Evolutionary conservation across 2,329 filamentous ascomycete species (phyloP).

Genomic region (Rugonectria rugulosa): DNA sequence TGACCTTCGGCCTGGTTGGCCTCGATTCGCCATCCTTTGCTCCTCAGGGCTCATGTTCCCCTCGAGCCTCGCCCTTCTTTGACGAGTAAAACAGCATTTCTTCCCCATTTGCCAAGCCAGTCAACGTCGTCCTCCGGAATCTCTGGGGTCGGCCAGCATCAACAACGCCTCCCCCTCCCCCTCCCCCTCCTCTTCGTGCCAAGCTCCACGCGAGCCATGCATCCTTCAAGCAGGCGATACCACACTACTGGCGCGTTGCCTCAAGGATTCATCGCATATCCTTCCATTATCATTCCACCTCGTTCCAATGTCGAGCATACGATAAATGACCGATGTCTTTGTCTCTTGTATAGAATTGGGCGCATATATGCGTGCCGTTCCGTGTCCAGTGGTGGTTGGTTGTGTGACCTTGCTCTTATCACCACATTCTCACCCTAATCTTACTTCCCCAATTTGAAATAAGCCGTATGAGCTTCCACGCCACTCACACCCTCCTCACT

Average conservation of each 20-base stretch:
- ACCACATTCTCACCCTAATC: background rate
- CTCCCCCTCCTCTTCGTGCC: constrained; percentile 23
- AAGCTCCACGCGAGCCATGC: constrained; percentile 29
- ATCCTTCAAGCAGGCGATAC: constrained; percentile 15
- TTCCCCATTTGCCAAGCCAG: background rate
- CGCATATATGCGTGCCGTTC: constrained; percentile 9
- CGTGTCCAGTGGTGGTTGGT: constrained; percentile 10
- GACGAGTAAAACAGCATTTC: background rate
- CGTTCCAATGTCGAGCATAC: constrained; percentile 10
- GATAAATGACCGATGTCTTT: background rate
- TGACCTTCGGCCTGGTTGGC: constrained; percentile 16
- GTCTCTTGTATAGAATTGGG: constrained; percentile 10
- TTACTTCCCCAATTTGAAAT: constrained; percentile 1
- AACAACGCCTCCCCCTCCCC: constrained; percentile 24
- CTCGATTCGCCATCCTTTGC: constrained; percentile 4
- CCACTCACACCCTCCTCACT: constrained; percentile 16
- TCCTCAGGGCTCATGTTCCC: constrained; percentile 2
- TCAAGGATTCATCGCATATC: constrained; percentile 6
- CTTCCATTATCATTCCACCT: constrained; percentile 18
- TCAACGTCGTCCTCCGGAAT: background rate
- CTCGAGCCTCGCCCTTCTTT: background rate
- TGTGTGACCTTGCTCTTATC: constrained; percentile 5
- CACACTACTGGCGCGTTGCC: constrained; percentile 15
- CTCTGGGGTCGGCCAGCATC: constrained; percentile 20
- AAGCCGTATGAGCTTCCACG: constrained; percentile 13